A percentile compares a stretch with the other conserved stretches of the same genome.
Evolutionary conservation across 2,329 filamentous ascomycete species (phyloP).

Genomic region (Colletotrichum scovillei): DNA sequence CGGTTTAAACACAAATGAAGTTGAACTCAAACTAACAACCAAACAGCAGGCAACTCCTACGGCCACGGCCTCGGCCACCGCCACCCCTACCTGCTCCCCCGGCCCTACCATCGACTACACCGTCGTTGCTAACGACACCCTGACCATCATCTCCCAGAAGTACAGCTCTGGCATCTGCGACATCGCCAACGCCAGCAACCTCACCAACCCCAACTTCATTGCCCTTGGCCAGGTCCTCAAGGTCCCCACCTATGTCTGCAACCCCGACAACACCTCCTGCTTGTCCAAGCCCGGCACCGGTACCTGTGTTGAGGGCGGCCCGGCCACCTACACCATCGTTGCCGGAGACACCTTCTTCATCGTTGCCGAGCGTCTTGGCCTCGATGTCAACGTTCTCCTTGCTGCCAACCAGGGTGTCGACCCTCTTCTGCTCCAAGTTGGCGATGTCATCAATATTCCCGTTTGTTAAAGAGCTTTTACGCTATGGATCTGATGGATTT

Average conservation of each 20-base stretch:
- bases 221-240: not conserved
- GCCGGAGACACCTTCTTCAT: conserved; percentile 25
- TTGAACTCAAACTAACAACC: not conserved
- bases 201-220: conserved; percentile 25
- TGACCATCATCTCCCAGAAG: conserved; percentile 20
- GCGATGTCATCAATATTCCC: conserved; percentile 22
- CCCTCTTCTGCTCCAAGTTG: conserved; percentile 1
- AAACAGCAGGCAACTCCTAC: conserved; percentile 7
- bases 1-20: not conserved
- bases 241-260: conserved; percentile 20
- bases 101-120: conserved; percentile 20
- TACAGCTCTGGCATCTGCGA: conserved; percentile 30
- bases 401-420: conserved; percentile 16
- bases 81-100: conserved; percentile 17
- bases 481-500: no score
- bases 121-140: conserved; percentile 12
- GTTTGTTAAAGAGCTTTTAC: not conserved
- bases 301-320: not conserved
- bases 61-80: not conserved
- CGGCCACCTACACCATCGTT: conserved; percentile 3
- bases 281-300: not conserved
- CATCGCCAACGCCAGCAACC: conserved; percentile 4
- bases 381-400: conserved; percentile 8
- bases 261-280: conserved; percentile 32
- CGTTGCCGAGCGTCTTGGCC: conserved; percentile 1